A percentile compares a stretch with the other conserved stretches of the same genome.
Evolutionary conservation across 164 flowering plant genomes (phyloP).

Genomic region (Sedum album): DNA sequence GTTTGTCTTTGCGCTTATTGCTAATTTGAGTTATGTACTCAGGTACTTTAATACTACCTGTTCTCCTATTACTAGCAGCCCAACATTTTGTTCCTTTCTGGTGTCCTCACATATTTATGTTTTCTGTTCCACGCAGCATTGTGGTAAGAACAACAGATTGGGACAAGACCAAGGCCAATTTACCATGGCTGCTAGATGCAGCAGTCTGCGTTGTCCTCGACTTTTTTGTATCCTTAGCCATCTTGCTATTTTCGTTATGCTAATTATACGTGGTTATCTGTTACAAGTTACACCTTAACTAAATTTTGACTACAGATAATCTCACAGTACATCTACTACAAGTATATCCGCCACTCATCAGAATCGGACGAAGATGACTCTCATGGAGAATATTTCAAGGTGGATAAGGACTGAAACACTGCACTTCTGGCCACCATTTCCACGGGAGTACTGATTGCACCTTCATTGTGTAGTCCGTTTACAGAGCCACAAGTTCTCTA

Average conservation of each 20-base stretch:
- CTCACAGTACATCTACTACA: slow-evolving; percentile 15
- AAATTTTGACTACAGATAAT: background rate
- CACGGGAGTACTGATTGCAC: background rate
- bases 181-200: slow-evolving; percentile 90
- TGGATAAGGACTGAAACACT: background rate
- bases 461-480: background rate
- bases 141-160: slow-evolving; percentile 65
- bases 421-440: background rate
- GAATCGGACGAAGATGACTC: background rate
- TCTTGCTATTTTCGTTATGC: too few relatives aligned
- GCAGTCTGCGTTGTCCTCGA: slow-evolving; percentile 69
- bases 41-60: slow-evolving; percentile 32
- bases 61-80: background rate
- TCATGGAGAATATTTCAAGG: background rate
- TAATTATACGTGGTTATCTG: background rate
- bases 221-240: slow-evolving; percentile 55
- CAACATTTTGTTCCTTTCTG: background rate
- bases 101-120: background rate
- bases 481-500: background rate
- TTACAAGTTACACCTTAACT: background rate
- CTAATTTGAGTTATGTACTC: slow-evolving; percentile 65
- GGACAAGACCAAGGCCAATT: slow-evolving; percentile 52
- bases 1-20: slow-evolving; percentile 75
- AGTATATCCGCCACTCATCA: background rate
- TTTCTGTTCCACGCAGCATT: slow-evolving; percentile 33